phyloP scores from a whole-genome alignment of 208 protist species.

The Endotrypanum monterogeii region DNA sequence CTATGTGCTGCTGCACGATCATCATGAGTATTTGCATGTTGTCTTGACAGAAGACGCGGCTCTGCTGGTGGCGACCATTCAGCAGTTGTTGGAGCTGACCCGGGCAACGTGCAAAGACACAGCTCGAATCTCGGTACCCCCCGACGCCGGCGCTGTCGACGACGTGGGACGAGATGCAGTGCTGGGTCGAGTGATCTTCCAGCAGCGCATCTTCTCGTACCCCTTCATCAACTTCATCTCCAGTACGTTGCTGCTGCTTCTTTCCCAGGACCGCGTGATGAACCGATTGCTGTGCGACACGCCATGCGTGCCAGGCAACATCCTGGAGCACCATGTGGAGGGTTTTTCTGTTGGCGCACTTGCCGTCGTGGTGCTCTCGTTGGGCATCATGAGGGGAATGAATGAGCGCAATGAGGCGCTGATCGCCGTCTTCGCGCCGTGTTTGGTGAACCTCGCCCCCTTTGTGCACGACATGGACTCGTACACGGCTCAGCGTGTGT shows the following conservation, averaged over 20 bases:
- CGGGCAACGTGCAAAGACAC: slow-evolving; percentile 29
- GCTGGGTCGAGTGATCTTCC: slow-evolving; percentile 37
- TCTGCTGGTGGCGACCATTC: slow-evolving; percentile 44
- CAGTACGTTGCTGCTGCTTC: slow-evolving; percentile 72
- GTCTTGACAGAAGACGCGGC: slow-evolving; percentile 32
- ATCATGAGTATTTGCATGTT: slow-evolving; percentile 57
- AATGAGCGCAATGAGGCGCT: slow-evolving; percentile 74
- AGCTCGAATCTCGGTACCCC: background rate
- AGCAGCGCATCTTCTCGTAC: slow-evolving; percentile 60
- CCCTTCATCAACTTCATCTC: slow-evolving; percentile 84
- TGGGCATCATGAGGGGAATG: slow-evolving; percentile 54
- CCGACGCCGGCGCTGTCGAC: slow-evolving; percentile 9
- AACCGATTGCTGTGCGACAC: slow-evolving; percentile 57
- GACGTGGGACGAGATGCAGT: slow-evolving; percentile 33
- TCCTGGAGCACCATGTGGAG: slow-evolving; percentile 27
- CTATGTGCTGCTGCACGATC: slow-evolving; percentile 75
- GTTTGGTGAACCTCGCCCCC: slow-evolving; percentile 63
- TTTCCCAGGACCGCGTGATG: slow-evolving; percentile 72
- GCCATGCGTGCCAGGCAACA: slow-evolving; percentile 31
- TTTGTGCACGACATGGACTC: slow-evolving; percentile 75
- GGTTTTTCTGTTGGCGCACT: slow-evolving; percentile 38
- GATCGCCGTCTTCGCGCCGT: slow-evolving; percentile 58
- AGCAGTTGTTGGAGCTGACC: slow-evolving; percentile 55
- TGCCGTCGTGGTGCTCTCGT: slow-evolving; percentile 45
- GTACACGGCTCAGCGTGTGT: slow-evolving; percentile 64